These are phyloP conservation scores for Rhizopus delemar DNA, from an alignment of 371 early-diverging fungal species.

Conservation along the genomic window DNA sequence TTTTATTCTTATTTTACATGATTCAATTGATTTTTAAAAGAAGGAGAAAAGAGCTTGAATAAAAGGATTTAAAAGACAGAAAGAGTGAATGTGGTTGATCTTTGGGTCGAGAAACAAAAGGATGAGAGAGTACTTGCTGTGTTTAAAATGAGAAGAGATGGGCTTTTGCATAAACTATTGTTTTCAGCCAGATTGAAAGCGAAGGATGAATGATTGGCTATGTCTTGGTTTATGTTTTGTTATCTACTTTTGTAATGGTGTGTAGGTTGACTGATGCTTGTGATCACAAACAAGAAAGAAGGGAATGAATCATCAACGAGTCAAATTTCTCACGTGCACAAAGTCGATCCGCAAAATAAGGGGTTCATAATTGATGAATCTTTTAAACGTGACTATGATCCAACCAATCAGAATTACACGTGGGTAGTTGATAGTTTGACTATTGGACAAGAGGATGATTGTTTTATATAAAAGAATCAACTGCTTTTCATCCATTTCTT, in stretches of 20 bases:
- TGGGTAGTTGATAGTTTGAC: background rate
- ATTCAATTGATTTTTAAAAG: no score
- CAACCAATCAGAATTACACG: slow-evolving; percentile 12
- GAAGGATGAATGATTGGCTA: no score
- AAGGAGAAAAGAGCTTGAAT: no score
- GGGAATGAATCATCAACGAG: no score
- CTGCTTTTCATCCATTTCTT: background rate
- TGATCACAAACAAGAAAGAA: no score
- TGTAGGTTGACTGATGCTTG: no score
- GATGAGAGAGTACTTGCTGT: background rate
- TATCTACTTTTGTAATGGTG: no score
- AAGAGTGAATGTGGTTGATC: background rate
- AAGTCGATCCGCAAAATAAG: background rate
- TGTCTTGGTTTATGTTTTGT: no score
- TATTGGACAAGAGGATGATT: slow-evolving; percentile 4
- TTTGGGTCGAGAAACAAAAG: background rate
- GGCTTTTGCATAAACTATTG: background rate
- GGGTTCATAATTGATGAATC: background rate
- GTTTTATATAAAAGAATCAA: background rate
- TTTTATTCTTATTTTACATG: no score
- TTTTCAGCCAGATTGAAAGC: background rate
- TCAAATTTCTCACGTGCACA: no score
- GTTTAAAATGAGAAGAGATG: background rate
- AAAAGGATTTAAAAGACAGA: no score
- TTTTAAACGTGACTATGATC: slow-evolving; percentile 3